These are phyloP conservation scores for Zychaea mexicana DNA, from an alignment of 371 early-diverging fungal genomes.

Conservation along the genomic window DNA sequence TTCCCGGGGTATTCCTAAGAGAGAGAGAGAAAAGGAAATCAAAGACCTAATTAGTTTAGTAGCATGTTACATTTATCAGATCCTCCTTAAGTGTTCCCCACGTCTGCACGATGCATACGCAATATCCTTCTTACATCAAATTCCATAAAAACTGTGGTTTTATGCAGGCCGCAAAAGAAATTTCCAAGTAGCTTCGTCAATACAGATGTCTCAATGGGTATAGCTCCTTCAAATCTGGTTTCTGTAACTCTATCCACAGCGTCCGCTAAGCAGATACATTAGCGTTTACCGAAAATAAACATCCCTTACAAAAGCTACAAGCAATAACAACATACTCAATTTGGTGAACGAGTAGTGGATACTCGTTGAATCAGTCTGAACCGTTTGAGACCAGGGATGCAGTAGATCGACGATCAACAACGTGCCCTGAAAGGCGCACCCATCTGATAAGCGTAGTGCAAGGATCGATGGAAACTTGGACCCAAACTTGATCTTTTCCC, in stretches of 20 bases:
- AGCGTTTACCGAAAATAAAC: no score
- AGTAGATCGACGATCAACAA: not conserved
- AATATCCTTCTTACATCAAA: not conserved
- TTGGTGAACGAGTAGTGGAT: not conserved
- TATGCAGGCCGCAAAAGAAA: not conserved
- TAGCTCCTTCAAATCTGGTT: not conserved
- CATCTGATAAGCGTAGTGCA: not conserved
- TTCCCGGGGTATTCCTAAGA: not conserved
- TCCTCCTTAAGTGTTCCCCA: no score
- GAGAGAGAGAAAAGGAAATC: not conserved
- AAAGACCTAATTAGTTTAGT: not conserved
- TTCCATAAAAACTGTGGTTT: not conserved
- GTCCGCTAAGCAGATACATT: not conserved
- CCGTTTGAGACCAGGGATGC: not conserved
- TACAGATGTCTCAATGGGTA: not conserved
- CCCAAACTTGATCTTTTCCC: slow-evolving; percentile 1
- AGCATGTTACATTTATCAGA: no score
- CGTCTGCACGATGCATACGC: no score
- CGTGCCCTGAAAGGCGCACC: not conserved
- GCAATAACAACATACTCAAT: not conserved
- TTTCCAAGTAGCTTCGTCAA: not conserved
- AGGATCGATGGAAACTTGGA: not conserved
- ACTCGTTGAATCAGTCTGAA: not conserved
- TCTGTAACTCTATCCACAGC: not conserved
- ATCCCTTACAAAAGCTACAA: no score